A percentile compares a stretch with the other conserved stretches of the same genome.
phyloP scores from a whole-genome alignment of 2,329 filamentous ascomycete genomes.

The Cyphellophora europaea region DNA sequence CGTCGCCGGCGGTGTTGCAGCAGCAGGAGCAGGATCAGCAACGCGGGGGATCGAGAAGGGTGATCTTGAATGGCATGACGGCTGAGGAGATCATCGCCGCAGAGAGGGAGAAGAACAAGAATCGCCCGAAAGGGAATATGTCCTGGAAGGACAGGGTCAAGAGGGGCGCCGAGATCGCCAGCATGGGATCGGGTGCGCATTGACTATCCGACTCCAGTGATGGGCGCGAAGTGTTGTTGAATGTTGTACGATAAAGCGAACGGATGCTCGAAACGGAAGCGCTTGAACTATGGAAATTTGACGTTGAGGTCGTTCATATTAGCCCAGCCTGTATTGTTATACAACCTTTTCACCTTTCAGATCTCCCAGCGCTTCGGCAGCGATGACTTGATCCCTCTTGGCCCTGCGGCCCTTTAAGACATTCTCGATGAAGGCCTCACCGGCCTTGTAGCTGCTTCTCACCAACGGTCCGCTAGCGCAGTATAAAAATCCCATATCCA shows the following conservation, averaged over 20 bases:
- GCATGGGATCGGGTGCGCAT: too few species aligned
- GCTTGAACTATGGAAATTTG: too few species aligned
- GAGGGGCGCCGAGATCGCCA: conserved; percentile 6
- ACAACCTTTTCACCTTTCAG: too few species aligned
- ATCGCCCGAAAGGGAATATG: conserved; percentile 4
- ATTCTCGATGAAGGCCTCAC: conserved; percentile 98
- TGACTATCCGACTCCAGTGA: too few species aligned
- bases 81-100: conserved; percentile 11
- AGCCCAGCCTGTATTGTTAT: too few species aligned
- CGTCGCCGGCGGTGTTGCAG: conserved; percentile 1
- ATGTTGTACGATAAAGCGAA: too few species aligned
- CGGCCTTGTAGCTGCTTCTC: conserved; percentile 92
- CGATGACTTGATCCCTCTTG: background rate
- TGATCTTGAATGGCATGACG: conserved; percentile 10
- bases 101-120: conserved; percentile 5
- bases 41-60: background rate
- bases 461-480: conserved; percentile 90
- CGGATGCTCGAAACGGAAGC: too few species aligned
- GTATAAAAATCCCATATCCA: conserved; percentile 95
- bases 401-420: conserved; percentile 69
- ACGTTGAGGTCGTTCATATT: too few species aligned
- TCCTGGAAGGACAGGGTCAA: conserved; percentile 9
- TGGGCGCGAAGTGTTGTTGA: too few species aligned
- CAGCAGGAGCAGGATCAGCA: background rate
- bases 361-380: background rate